Conservation (phyloP, 768 basidiomycete genomes). For the Naematelia aurantialba region DNA sequence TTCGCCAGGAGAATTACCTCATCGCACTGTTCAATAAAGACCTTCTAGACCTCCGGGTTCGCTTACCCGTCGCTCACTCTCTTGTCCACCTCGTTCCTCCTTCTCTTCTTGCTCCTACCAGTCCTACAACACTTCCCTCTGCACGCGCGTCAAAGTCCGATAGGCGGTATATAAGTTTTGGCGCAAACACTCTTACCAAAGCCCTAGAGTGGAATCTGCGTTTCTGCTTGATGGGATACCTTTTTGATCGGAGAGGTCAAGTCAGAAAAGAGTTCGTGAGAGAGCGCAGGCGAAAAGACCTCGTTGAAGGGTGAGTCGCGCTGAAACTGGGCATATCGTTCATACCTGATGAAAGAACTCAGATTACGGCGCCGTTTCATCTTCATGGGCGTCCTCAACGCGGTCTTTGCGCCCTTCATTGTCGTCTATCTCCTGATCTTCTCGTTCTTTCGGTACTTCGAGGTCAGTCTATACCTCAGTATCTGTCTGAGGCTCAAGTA, state of each 20-base stretch:
- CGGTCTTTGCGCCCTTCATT: conserved; percentile 93
- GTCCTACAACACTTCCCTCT: conserved; percentile 7
- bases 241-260: conserved; percentile 84
- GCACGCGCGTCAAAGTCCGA: conserved; percentile 50
- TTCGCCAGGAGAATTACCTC: conserved; percentile 97
- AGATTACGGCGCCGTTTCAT: conserved; percentile 82
- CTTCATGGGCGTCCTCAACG: conserved; percentile 95
- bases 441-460: conserved; percentile 99
- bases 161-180: conserved; percentile 55
- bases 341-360: conserved; percentile 9
- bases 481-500: not conserved
- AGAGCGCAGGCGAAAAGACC: conserved; percentile 67
- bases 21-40: conserved; percentile 98
- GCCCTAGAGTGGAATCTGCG: conserved; percentile 96
- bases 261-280: conserved; percentile 90
- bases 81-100: conserved; percentile 25
- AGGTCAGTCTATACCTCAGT: conserved; percentile 58
- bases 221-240: conserved; percentile 90
- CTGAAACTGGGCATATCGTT: not conserved
- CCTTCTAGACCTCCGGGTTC: conserved; percentile 78
- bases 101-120: conserved; percentile 35
- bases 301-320: conserved; percentile 74
- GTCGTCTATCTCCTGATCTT: conserved; percentile 94
- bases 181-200: conserved; percentile 73
- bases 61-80: conserved; percentile 58